Evolutionary conservation across 2,329 filamentous ascomycete genomes (phyloP).

Genomic region (Penicillium sp.): DNA sequence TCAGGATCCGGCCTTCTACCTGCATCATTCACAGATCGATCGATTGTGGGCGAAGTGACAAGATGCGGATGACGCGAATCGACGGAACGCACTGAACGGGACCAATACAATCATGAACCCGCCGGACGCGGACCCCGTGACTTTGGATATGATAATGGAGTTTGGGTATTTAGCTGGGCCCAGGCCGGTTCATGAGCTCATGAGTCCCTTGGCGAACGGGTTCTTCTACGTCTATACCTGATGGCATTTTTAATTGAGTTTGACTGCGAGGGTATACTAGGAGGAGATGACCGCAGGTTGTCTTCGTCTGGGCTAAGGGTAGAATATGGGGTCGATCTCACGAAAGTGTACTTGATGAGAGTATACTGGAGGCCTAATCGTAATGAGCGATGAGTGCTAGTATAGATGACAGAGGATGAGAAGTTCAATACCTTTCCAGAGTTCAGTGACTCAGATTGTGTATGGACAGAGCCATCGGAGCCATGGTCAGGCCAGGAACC

Average conservation of each 20-base stretch:
- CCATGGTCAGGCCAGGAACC: not conserved
- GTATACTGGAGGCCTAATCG: not conserved
- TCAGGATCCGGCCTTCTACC: conserved; percentile 45
- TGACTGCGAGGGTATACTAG: not conserved
- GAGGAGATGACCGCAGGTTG: not conserved
- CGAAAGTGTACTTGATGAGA: not conserved
- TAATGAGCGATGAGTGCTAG: not conserved
- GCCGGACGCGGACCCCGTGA: conserved; percentile 9
- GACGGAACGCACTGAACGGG: conserved; percentile 18
- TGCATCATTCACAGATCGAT: conserved; percentile 48
- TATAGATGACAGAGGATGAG: not conserved
- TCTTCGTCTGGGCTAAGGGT: not conserved
- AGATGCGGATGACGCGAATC: conserved; percentile 6
- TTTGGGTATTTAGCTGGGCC: conserved; percentile 16
- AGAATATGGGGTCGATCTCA: not conserved
- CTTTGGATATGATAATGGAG: conserved; percentile 17
- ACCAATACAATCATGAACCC: conserved; percentile 18
- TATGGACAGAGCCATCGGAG: too few relatives aligned
- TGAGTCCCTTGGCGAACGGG: conserved; percentile 12
- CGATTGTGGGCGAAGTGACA: conserved; percentile 49
- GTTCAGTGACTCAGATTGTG: not conserved
- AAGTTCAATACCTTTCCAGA: too few relatives aligned
- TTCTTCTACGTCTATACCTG: conserved; percentile 19
- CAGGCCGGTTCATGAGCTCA: conserved; percentile 15
- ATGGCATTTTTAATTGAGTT: not conserved